Evolutionary conservation across 2,329 filamentous ascomycete species (phyloP), one percentile per base, ranked within the genome.

Genomic region (Fusarium buxicola): DNA sequence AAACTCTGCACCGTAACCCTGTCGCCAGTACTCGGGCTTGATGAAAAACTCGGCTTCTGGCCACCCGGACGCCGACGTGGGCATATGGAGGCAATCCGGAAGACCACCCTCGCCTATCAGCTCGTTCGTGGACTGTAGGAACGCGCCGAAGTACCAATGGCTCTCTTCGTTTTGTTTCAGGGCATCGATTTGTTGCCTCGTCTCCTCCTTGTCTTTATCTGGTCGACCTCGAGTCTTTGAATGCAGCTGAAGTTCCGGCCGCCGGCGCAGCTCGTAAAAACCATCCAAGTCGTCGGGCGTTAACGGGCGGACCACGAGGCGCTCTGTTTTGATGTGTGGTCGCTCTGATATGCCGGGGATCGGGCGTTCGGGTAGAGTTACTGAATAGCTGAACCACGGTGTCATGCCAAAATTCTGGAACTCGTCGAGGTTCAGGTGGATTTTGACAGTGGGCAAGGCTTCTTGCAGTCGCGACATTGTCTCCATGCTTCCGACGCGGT

Each of bases 361-460:
- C 4, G 58, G 61, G 2, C 43, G 48, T 45, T 65, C 34, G 13
- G 63, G 63, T 15, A 63, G 32, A 10, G 62, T 66, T 9, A 66
- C 63, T 3, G 55, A 54, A 51, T 66, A 66, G 11, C 58, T 66
- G 41, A 66, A 66, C 62, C 62, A 66, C 15, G 63, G 63, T 21
- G 54, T 63, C 55, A 66, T 48, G 30, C 63, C 63, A 11, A 66
- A 18, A 15, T 54, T 46, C 15, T 66, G 55, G 8, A 53, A 25
- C 9, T 66, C 43, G 18, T 63, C 51, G 27, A 43, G 34, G 7
- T 5, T 44, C 8, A 66, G 2, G 3, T 16, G 48, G 18, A 66
- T 28, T 1, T 66, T 15, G 7, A 65, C 28, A 13, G 49, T 12
- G n/a, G 53, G 45, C 4, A 65, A 30, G 2, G 57, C 49, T 5